A percentile compares a stretch with the other conserved stretches of the same genome.
Evolutionary conservation across 371 early-diverging fungal genomes (phyloP).

Genomic region (Mortierella sp.): DNA sequence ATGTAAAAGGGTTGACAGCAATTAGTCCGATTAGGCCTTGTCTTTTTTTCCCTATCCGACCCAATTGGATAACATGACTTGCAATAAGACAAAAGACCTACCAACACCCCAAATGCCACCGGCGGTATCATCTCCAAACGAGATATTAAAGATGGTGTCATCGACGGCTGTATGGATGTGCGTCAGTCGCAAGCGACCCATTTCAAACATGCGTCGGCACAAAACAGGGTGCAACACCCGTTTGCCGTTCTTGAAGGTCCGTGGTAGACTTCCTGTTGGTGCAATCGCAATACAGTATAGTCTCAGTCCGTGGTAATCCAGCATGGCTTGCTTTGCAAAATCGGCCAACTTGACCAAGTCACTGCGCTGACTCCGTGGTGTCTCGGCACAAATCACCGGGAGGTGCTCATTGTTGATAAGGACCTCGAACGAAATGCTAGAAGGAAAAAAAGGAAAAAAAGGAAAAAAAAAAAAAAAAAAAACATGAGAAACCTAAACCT

Average conservation of each 20-base stretch:
- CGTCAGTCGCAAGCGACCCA: constrained; percentile 62
- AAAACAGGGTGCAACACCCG: constrained; percentile 70
- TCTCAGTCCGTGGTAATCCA: constrained; percentile 68
- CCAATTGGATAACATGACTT: too few species aligned
- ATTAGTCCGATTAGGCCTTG: not conserved
- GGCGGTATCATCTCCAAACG: constrained; percentile 54
- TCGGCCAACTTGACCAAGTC: constrained; percentile 64
- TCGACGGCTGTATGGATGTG: constrained; percentile 65
- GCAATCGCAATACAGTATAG: constrained; percentile 69
- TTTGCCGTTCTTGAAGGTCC: constrained; percentile 76
- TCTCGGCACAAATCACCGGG: constrained; percentile 78
- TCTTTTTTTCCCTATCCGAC: not conserved
- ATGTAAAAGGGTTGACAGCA: not conserved
- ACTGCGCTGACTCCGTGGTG: constrained; percentile 55
- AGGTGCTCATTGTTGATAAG: constrained; percentile 73
- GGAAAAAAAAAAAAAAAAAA: not conserved
- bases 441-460: too few species aligned
- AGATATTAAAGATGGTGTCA: constrained; percentile 63
- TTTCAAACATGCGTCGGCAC: constrained; percentile 72
- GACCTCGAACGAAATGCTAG: constrained; percentile 72
- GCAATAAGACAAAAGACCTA: constrained; percentile 13
- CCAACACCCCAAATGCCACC: constrained; percentile 61
- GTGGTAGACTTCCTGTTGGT: constrained; percentile 70
- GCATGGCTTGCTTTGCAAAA: constrained; percentile 60
- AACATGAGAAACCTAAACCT: not conserved